Evolutionary conservation across 1,284 basidiomycete species (phyloP).

Genomic region (Trametes hirsuta): DNA sequence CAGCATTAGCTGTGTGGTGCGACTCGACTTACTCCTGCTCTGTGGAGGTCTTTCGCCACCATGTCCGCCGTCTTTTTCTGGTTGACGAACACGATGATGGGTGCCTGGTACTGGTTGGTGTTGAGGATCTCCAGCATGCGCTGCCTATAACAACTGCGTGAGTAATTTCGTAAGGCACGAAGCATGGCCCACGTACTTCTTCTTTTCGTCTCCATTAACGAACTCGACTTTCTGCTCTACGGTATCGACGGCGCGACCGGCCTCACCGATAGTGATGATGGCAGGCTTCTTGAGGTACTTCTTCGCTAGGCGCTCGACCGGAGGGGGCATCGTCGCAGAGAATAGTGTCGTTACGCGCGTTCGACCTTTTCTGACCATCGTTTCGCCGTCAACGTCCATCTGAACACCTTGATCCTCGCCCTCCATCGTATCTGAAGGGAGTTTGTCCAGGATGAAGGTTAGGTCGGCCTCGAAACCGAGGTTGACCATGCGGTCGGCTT

Average conservation of each 20-base stretch:
- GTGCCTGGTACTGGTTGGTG: conserved; percentile 78
- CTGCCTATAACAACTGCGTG: conserved; percentile 50
- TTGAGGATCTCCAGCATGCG: conserved; percentile 91
- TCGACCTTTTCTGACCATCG: conserved; percentile 70
- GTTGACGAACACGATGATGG: conserved; percentile 99
- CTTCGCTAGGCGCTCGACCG: conserved; percentile 91
- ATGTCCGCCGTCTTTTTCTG: conserved; percentile 99
- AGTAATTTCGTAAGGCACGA: not conserved
- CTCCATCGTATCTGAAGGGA: conserved; percentile 86
- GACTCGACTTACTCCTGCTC: conserved; percentile 66
- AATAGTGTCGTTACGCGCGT: conserved; percentile 92
- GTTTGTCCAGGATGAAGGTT: conserved; percentile 92
- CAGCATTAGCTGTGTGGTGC: conserved; percentile 13
- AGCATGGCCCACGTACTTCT: conserved; percentile 63
- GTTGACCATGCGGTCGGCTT: conserved; percentile 98
- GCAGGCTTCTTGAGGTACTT: conserved; percentile 95
- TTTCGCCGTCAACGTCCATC: conserved; percentile 70
- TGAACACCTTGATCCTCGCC: conserved; percentile 73
- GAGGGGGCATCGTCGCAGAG: conserved; percentile 97
- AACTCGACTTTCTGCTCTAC: conserved; percentile 98
- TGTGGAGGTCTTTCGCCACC: conserved; percentile 90
- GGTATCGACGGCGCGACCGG: conserved; percentile 96
- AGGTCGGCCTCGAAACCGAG: conserved; percentile 96
- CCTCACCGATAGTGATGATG: conserved; percentile 96
- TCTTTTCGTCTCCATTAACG: conserved; percentile 90